These are phyloP conservation scores for Macrophomina pseudophaseolina DNA, from an alignment of 2,329 filamentous ascomycete genomes.

Conservation along the genomic window DNA sequence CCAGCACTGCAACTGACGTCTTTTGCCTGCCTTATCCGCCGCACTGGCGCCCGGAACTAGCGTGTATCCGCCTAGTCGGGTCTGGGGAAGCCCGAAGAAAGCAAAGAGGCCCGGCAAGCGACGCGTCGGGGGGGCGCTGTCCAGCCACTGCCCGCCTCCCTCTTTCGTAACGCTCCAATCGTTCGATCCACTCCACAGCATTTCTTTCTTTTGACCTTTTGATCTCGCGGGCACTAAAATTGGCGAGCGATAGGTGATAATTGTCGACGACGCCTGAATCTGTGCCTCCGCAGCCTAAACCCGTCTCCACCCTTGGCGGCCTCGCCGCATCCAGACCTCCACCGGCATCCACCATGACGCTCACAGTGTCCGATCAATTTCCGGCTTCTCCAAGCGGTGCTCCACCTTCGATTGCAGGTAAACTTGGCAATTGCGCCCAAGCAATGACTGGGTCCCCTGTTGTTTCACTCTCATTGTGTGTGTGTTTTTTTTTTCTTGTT, in stretches of 20 bases:
- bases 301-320: neutral
- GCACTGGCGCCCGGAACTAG: constrained; percentile 18
- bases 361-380: neutral
- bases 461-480: neutral
- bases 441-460: neutral
- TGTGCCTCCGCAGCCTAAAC: neutral
- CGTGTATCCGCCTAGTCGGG: neutral
- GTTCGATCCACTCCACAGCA: neutral
- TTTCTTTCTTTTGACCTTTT: neutral
- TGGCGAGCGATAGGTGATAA: neutral
- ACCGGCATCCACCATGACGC: neutral
- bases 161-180: constrained; percentile 14
- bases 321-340: constrained; percentile 10
- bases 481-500: neutral
- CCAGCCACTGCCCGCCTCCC: neutral
- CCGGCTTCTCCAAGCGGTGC: neutral
- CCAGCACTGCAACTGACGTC: constrained; percentile 14
- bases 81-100: constrained; percentile 18
- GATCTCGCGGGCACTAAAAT: constrained; percentile 6
- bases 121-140: neutral
- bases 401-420: neutral
- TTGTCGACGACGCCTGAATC: neutral
- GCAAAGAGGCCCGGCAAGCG: neutral
- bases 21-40: constrained; percentile 15
- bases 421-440: neutral